Evolutionary conservation across 257 asterid species (phyloP).

Genomic region (Plectranthus barbatus): DNA sequence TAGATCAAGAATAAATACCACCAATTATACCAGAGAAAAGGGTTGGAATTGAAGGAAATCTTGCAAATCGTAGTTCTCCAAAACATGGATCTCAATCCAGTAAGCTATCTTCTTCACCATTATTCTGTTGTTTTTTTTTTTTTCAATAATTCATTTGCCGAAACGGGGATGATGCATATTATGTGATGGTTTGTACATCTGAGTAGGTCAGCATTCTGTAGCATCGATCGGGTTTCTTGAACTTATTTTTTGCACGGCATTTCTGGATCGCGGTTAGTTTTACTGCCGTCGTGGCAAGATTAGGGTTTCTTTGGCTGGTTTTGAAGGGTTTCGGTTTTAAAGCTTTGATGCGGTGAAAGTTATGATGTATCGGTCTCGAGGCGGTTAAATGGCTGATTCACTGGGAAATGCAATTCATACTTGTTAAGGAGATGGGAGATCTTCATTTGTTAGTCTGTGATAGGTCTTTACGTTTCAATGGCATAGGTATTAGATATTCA

Average conservation of each 20-base stretch:
- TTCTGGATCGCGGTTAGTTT: background rate
- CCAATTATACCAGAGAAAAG: background rate
- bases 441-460: background rate
- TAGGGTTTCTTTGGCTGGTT: slow-evolving; percentile 10
- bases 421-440: background rate
- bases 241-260: background rate
- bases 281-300: background rate
- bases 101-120: slow-evolving; percentile 8
- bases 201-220: background rate
- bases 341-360: background rate
- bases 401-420: background rate
- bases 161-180: background rate
- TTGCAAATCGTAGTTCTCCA: slow-evolving; percentile 7
- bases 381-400: background rate
- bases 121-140: background rate
- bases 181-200: background rate
- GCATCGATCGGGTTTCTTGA: slow-evolving; percentile 9
- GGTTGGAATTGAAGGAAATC: slow-evolving; percentile 13
- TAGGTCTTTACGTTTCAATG: background rate
- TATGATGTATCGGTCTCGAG: background rate
- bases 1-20: too few relatives aligned
- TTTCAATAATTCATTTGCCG: background rate
- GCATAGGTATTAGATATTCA: background rate
- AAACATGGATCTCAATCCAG: slow-evolving; percentile 32
- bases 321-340: background rate